Evolutionary conservation across 2,329 filamentous ascomycete genomes (phyloP).

Genomic region (Reticulascus tulasneorum): DNA sequence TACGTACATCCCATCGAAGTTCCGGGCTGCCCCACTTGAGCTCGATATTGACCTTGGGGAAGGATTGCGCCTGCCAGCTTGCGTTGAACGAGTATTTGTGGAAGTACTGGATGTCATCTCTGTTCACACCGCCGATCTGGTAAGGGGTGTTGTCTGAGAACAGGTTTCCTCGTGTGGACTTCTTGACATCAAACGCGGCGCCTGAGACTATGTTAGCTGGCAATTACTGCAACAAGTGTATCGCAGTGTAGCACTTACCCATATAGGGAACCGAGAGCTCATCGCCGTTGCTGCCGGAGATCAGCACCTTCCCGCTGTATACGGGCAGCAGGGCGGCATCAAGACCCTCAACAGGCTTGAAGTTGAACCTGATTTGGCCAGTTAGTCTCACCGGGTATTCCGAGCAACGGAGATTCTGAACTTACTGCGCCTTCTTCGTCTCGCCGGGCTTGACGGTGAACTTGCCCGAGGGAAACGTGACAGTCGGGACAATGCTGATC

Average conservation of each 20-base stretch:
- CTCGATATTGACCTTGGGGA: slow-evolving; percentile 11
- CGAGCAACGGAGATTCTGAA: not conserved
- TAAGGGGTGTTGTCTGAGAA: slow-evolving; percentile 5
- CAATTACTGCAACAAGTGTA: not conserved
- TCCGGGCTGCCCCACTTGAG: slow-evolving; percentile 14
- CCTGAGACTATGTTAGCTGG: not conserved
- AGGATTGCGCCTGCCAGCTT: slow-evolving; percentile 13
- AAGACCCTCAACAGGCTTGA: slow-evolving; percentile 19
- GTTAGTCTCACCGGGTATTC: not conserved
- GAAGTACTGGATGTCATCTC: slow-evolving; percentile 2
- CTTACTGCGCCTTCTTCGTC: slow-evolving; percentile 6
- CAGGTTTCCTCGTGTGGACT: slow-evolving; percentile 5
- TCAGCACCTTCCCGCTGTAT: slow-evolving; percentile 29
- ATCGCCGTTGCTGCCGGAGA: slow-evolving; percentile 25
- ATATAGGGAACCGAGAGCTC: slow-evolving; percentile 27
- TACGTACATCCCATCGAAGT: slow-evolving; percentile 14
- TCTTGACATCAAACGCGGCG: slow-evolving; percentile 9
- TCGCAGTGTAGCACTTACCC: slow-evolving; percentile 11
- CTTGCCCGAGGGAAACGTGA: not conserved
- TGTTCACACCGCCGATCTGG: slow-evolving; percentile 5
- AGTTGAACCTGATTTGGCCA: slow-evolving; percentile 16
- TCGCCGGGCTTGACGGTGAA: slow-evolving; percentile 9
- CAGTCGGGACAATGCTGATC: not conserved
- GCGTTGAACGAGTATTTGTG: slow-evolving; percentile 11
- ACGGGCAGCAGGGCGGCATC: slow-evolving; percentile 25